Base-by-base conservation (phyloP, 495 filamentous ascomycete species). In the Melanomma pulvis-pyrius region DNA sequence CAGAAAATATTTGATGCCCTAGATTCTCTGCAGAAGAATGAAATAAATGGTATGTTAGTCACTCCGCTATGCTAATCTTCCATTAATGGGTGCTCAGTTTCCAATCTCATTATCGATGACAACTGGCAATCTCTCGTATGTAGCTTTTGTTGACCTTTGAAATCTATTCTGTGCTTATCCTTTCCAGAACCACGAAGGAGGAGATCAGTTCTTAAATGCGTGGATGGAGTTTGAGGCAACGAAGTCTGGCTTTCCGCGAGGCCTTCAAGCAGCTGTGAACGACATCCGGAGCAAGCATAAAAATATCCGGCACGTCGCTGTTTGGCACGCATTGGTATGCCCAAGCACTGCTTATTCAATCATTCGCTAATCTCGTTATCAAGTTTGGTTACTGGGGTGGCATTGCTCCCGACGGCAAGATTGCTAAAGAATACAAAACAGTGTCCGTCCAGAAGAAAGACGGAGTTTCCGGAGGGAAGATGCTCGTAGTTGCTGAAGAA, bases 301-400 rank as follows among this genome's bases (percentile, higher is more conserved):
- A 17, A 87, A 86, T 61, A 90, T 98, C 50, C 81, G 88, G 66
- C 88, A 97, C 71, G 83, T 98, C 32, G 91, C 90, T 17, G 93
- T 98, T 12, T 98, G 94, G 94, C 94, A 98, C 79, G 90, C 94
- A 2, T 80, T 97, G n/a, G 72, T 82, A 51, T 55, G 74, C 60
- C 11, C 7, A n/a, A 47, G 32, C 25, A 15, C 54, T 13, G 11
- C 22, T 28, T 21, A 7, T 17, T 53, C 11, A 24, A 25, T 15
- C 15, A 2, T 21, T 29, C 30, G 39, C 48, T 39, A 30, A 62
- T 29, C 11, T 54, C 8, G n/a, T n/a, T n/a, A n/a, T 32, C 5
- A 55, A 74, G 73, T 75, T 96, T 17, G 93, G 94, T 9, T 98
- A 98, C 75, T 98, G 94, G 94, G 94, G 91, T 60, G 94, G 91